Base-by-base conservation (phyloP, 2,329 filamentous ascomycete species). In the Hymenoscyphus fraxineus region DNA sequence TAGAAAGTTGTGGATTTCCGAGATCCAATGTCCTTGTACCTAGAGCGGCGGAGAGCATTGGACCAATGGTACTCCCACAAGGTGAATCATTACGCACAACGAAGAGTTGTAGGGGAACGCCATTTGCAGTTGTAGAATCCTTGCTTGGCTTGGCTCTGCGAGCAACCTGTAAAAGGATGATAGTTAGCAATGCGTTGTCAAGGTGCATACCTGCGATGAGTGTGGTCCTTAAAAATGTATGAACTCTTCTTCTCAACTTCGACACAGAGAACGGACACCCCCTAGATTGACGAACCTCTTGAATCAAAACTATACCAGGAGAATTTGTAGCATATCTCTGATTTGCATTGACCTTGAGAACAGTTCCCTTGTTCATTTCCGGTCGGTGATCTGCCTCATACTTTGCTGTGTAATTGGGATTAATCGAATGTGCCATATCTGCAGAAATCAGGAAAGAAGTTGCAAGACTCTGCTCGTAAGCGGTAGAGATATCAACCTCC, bases 291-390 rank as follows among this genome's bases (percentile, higher is more conserved):
- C 44, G 44, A 55, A 61, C 59, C 80, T 98, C 93, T 78, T 97
- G 91, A 12, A 99, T 78, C 40, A 99, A 82, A 7, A 96, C 94
- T 70, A 98, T 96, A 41, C 95, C 95, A 1, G 95, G 95, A 0
- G 92, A 92, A 81, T 97, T 98, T 62, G 95, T 99, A 38, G 94
- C 93, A 79, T 99, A 99, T 67, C 93, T 89, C 71, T 95, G 92
- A 77, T 98, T 99, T 68, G 95, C 95, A 76, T 99, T 99, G 82
- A 99, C 85, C 81, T 99, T 99, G 82, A 99, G 93, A 57, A 98
- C 94, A 3, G 92, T 92, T 60, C 95, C 95, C 77, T 92, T 91
- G 83, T 99, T 99, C 85, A 99, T 96, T 78, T 93, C 89, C 5
- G 95, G 95, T 69, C 91, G 87, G 79, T 99, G 95, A 72, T 92